Evolutionary conservation across 352 stramenopile species (phyloP).

Genomic region (Globisporangium cystogenes): DNA sequence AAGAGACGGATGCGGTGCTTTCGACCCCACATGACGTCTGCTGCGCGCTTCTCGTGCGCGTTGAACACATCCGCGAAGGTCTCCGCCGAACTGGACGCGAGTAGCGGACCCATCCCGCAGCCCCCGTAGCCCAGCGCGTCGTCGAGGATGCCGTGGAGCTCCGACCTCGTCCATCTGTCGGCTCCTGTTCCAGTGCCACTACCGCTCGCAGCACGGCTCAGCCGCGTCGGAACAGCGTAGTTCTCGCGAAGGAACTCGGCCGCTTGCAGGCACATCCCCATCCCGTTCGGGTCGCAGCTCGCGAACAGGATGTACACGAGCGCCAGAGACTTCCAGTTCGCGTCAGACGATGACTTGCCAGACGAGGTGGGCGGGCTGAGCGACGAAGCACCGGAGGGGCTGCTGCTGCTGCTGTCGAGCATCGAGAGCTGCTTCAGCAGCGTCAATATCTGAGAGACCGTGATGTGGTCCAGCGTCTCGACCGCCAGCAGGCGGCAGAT

Average conservation of each 20-base stretch:
- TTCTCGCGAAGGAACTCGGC: conserved; percentile 76
- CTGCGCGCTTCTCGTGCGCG: conserved; percentile 52
- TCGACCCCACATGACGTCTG: conserved; percentile 71
- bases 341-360: conserved; percentile 30
- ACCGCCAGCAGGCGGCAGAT: conserved; percentile 67
- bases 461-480: conserved; percentile 73
- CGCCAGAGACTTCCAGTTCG: conserved; percentile 67
- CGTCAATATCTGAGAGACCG: conserved; percentile 49
- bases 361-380: conserved; percentile 8
- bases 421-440: conserved; percentile 62
- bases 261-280: conserved; percentile 62
- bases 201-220: conserved; percentile 3
- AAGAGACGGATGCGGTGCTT: conserved; percentile 54
- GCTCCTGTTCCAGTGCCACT: neutral
- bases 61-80: conserved; percentile 71
- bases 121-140: conserved; percentile 65
- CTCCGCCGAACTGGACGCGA: conserved; percentile 37
- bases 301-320: conserved; percentile 67
- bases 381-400: conserved; percentile 5
- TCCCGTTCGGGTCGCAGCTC: conserved; percentile 72
- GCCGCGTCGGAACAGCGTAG: conserved; percentile 14
- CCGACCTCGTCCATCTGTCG: conserved; percentile 17
- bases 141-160: conserved; percentile 60
- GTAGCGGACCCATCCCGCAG: conserved; percentile 58
- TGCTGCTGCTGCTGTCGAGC: conserved; percentile 22